phyloP scores from a whole-genome alignment of 2,329 filamentous ascomycete genomes.

The Juglanconis sp. region DNA sequence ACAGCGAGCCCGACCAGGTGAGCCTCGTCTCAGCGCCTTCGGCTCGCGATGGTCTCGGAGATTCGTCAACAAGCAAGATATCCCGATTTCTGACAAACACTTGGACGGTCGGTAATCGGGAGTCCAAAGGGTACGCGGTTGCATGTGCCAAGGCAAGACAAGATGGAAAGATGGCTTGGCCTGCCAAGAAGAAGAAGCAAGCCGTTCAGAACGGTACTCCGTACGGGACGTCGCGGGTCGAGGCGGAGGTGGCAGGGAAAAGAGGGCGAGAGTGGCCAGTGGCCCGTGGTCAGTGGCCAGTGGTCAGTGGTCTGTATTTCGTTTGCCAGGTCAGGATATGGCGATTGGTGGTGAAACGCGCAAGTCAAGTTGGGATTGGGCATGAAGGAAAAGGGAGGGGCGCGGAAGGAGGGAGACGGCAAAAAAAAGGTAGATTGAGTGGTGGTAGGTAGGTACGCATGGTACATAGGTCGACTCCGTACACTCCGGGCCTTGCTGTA shows the following conservation, averaged over 20 bases:
- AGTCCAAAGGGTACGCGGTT: constrained; percentile 16
- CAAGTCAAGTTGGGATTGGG: too few species aligned
- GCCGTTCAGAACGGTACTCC: constrained; percentile 8
- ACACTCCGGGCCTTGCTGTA: too few species aligned
- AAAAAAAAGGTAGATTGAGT: too few species aligned
- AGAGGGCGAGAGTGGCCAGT: background rate
- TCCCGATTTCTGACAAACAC: background rate
- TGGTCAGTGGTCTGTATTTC: background rate
- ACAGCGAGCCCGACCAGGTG: background rate
- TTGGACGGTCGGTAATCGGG: background rate
- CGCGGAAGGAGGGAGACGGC: too few species aligned
- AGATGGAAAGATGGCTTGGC: constrained; percentile 20
- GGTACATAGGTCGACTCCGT: too few species aligned
- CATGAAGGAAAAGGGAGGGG: too few species aligned
- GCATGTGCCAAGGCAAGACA: constrained; percentile 31
- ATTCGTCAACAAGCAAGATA: background rate
- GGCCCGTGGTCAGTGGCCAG: background rate
- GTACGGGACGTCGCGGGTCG: constrained; percentile 11
- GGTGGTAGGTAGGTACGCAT: too few species aligned
- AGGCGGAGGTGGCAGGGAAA: constrained; percentile 2
- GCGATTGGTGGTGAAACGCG: too few species aligned
- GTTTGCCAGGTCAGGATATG: too few species aligned
- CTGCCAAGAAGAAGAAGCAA: constrained; percentile 18
- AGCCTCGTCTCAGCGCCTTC: background rate
- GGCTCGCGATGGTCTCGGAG: background rate